Conservation (phyloP, 2,329 filamentous ascomycete genomes). For the Penicillium hordei region DNA sequence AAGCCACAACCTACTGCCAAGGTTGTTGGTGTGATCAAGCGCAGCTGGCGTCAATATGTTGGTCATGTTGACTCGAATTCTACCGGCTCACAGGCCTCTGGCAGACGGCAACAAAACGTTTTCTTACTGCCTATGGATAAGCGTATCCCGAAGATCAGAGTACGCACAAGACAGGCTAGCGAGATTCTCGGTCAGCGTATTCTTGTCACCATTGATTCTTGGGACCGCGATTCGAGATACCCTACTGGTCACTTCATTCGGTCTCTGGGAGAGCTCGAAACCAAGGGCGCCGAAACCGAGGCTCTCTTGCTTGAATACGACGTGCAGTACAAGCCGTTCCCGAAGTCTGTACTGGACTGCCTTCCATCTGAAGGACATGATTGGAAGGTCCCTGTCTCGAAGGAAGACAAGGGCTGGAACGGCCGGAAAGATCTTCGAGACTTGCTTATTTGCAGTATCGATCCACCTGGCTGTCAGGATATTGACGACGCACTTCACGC, state of each 20-base stretch:
- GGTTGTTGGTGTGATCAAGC: constrained; percentile 88
- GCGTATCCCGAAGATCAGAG: constrained; percentile 90
- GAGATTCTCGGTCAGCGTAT: constrained; percentile 90
- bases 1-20: constrained; percentile 85
- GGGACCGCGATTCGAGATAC: constrained; percentile 91
- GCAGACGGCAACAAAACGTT: constrained; percentile 83
- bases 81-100: constrained; percentile 70
- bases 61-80: constrained; percentile 90
- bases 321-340: constrained; percentile 95
- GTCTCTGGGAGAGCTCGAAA: constrained; percentile 88
- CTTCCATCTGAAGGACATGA: constrained; percentile 86
- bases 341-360: constrained; percentile 92
- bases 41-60: constrained; percentile 98
- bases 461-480: constrained; percentile 93
- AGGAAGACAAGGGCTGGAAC: constrained; percentile 81
- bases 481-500: constrained; percentile 97
- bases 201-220: constrained; percentile 88
- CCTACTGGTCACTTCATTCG: constrained; percentile 92
- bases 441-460: constrained; percentile 93
- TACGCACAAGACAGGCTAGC: constrained; percentile 84
- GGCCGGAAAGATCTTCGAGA: constrained; percentile 79
- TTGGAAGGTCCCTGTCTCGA: constrained; percentile 83
- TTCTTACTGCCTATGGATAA: constrained; percentile 99
- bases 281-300: constrained; percentile 96
- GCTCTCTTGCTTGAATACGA: constrained; percentile 92